These are phyloP conservation scores for Aspergillus versicolor DNA, from an alignment of 2,329 filamentous ascomycete genomes.

Conservation along the genomic window DNA sequence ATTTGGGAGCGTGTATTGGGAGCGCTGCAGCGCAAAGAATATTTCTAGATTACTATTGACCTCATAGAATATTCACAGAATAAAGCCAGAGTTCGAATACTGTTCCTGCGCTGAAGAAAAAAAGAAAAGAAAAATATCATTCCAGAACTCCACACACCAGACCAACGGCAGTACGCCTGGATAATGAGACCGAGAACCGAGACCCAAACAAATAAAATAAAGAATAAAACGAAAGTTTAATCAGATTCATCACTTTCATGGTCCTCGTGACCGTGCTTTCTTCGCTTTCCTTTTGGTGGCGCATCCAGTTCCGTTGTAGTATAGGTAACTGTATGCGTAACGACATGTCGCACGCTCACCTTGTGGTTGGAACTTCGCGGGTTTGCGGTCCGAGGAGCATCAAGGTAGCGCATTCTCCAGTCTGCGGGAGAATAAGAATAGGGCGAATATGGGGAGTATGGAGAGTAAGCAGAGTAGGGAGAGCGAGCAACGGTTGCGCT, in stretches of 20 bases:
- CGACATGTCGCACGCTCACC: slow-evolving; percentile 78
- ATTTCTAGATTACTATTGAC: slow-evolving; percentile 10
- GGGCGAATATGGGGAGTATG: slow-evolving; percentile 68
- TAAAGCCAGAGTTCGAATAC: slow-evolving; percentile 3
- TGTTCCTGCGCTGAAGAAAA: slow-evolving; percentile 8
- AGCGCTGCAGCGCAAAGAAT: slow-evolving; percentile 1
- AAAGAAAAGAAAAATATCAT: neutral
- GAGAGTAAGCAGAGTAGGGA: slow-evolving; percentile 74
- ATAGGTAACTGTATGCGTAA: slow-evolving; percentile 92
- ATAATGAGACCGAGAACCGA: neutral
- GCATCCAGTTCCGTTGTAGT: slow-evolving; percentile 74
- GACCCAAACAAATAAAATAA: neutral
- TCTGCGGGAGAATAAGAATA: slow-evolving; percentile 80
- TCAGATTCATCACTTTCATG: slow-evolving; percentile 7
- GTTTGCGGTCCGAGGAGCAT: slow-evolving; percentile 60
- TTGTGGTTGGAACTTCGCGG: slow-evolving; percentile 44
- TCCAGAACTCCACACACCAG: slow-evolving; percentile 9
- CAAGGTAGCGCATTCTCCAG: slow-evolving; percentile 68
- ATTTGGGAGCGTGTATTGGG: neutral
- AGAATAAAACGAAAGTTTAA: neutral
- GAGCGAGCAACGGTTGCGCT: slow-evolving; percentile 64
- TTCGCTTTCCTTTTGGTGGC: slow-evolving; percentile 87
- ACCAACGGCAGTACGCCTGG: slow-evolving; percentile 4
- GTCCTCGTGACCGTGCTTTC: slow-evolving; percentile 53
- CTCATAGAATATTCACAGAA: slow-evolving; percentile 8